phyloP scores from a whole-genome alignment of 352 stramenopile genomes.

The Aphanomyces astaci region DNA sequence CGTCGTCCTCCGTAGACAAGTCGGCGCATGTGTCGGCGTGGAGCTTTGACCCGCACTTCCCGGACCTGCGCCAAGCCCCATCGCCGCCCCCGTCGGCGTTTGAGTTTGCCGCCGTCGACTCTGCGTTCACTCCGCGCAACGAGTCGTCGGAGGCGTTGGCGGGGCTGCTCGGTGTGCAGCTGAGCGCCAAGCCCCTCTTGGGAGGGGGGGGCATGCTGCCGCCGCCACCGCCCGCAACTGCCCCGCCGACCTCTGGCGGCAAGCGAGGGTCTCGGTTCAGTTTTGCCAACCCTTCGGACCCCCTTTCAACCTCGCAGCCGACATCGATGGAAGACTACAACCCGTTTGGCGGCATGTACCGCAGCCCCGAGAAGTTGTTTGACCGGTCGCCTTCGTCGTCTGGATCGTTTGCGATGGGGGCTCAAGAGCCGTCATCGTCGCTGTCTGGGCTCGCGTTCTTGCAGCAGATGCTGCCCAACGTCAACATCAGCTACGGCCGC shows the following conservation, averaged over 20 bases:
- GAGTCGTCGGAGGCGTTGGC: slow-evolving; percentile 67
- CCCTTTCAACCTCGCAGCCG: slow-evolving; percentile 21
- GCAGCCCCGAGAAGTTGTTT: slow-evolving; percentile 2
- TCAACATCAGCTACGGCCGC: slow-evolving; percentile 82
- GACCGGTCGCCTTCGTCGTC: not conserved
- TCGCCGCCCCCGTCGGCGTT: not conserved
- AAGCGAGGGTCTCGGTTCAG: slow-evolving; percentile 62
- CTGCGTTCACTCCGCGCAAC: slow-evolving; percentile 69
- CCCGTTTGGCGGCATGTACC: slow-evolving; percentile 15
- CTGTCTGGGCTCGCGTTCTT: slow-evolving; percentile 55
- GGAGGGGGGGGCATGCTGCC: slow-evolving; percentile 26
- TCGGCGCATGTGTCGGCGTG: slow-evolving; percentile 5
- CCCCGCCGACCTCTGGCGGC: slow-evolving; percentile 27
- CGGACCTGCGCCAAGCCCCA: not conserved
- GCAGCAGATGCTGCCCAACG: slow-evolving; percentile 82
- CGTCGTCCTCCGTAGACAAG: not conserved
- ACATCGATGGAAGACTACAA: slow-evolving; percentile 2
- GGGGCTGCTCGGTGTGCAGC: slow-evolving; percentile 49
- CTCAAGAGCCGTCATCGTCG: not conserved
- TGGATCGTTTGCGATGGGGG: not conserved
- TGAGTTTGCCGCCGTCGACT: slow-evolving; percentile 70
- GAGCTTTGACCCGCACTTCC: slow-evolving; percentile 5
- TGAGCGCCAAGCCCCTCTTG: slow-evolving; percentile 40
- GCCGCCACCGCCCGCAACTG: not conserved
- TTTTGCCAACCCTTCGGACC: slow-evolving; percentile 55